Evolutionary conservation across 2,329 filamentous ascomycete genomes (phyloP).

Genomic region (Fusarium algeriense): DNA sequence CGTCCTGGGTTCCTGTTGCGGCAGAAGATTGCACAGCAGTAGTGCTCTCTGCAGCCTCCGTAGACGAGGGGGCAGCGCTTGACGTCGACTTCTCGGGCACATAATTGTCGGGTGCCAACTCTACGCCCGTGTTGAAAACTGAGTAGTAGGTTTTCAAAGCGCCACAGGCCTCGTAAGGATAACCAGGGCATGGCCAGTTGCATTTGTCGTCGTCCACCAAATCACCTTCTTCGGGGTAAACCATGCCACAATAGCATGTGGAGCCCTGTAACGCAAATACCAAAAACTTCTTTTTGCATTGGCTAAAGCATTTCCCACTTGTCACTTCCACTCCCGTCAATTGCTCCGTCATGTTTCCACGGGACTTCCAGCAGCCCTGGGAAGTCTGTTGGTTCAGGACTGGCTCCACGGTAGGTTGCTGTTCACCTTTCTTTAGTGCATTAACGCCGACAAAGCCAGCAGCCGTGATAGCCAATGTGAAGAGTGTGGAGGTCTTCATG

Average conservation of each 20-base stretch:
- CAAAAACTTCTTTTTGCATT: constrained; percentile 59
- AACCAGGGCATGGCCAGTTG: constrained; percentile 74
- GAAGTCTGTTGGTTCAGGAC: constrained; percentile 54
- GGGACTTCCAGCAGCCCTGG: constrained; percentile 65
- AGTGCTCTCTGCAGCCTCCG: constrained; percentile 39
- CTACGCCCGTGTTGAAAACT: constrained; percentile 64
- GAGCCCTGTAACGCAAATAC: constrained; percentile 74
- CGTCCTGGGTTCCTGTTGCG: constrained; percentile 32
- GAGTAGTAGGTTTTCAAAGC: constrained; percentile 54
- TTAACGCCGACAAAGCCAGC: constrained; percentile 41
- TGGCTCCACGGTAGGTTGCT: constrained; percentile 56
- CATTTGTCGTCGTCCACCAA: constrained; percentile 72
- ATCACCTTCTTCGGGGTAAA: constrained; percentile 70
- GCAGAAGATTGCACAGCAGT: constrained; percentile 11
- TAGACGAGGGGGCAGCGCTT: constrained; percentile 45
- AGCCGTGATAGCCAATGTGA: constrained; percentile 48
- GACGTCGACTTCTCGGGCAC: constrained; percentile 13
- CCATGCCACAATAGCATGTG: constrained; percentile 79
- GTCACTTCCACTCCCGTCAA: constrained; percentile 44
- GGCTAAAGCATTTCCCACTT: constrained; percentile 57
- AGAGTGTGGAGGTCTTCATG: constrained; percentile 52
- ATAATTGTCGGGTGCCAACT: constrained; percentile 52
- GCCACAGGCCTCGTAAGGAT: constrained; percentile 70
- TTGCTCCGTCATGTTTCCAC: constrained; percentile 54
- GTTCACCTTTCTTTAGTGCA: constrained; percentile 20